Percentiles rank a stretch among this genome's conserved stretches.
These are phyloP conservation scores for Fomitopsis betulina DNA, from an alignment of 1,284 basidiomycete species.

Conservation along the genomic window DNA sequence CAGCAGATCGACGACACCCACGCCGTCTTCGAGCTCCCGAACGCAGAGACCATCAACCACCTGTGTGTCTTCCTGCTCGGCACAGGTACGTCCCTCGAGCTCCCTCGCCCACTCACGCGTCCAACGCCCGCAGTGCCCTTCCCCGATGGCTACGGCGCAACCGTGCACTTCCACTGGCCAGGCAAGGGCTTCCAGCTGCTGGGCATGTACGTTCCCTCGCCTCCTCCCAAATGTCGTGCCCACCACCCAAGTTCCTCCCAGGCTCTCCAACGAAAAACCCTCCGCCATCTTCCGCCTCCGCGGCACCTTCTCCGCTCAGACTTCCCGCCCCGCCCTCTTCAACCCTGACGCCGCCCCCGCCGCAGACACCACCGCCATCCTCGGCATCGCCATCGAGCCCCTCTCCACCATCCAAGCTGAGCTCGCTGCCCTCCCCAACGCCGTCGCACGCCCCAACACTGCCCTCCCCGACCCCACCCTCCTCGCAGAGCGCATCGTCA, in stretches of 20 bases:
- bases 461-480: slow-evolving; percentile 30
- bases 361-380: slow-evolving; percentile 57
- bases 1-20: slow-evolving; percentile 82
- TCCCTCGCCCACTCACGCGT: background rate
- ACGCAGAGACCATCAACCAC: slow-evolving; percentile 82
- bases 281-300: slow-evolving; percentile 88
- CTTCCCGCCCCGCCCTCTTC: slow-evolving; percentile 49
- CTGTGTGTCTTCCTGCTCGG: slow-evolving; percentile 87
- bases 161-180: slow-evolving; percentile 89
- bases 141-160: slow-evolving; percentile 85
- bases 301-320: slow-evolving; percentile 51
- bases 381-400: slow-evolving; percentile 72
- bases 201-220: slow-evolving; percentile 64
- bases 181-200: slow-evolving; percentile 85
- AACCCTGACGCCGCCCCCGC: slow-evolving; percentile 32
- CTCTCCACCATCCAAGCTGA: slow-evolving; percentile 53
- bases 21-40: slow-evolving; percentile 76
- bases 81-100: slow-evolving; percentile 46
- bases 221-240: background rate
- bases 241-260: slow-evolving; percentile 27
- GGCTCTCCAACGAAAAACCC: slow-evolving; percentile 88
- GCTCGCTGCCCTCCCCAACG: slow-evolving; percentile 41
- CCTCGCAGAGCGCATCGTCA: slow-evolving; percentile 64
- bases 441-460: slow-evolving; percentile 21
- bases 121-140: slow-evolving; percentile 57